A percentile compares a stretch with the other conserved stretches of the same genome.
These are phyloP conservation scores for Trichoderma virens DNA, from an alignment of 495 filamentous ascomycete genomes.

Conservation along the genomic window DNA sequence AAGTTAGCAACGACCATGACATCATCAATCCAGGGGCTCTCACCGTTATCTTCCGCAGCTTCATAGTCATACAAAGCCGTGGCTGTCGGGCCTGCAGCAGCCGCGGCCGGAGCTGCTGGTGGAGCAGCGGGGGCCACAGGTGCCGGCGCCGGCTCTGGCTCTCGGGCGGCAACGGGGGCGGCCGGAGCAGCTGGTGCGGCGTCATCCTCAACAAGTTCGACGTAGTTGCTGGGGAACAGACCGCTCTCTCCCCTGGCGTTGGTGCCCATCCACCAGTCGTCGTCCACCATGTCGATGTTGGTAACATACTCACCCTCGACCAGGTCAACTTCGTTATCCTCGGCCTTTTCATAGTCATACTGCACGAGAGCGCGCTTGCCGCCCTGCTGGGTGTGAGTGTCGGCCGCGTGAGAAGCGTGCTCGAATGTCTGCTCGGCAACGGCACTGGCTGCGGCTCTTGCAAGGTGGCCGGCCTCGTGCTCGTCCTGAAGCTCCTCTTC, in stretches of 20 bases:
- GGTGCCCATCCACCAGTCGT: constrained; percentile 95
- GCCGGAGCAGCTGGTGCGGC: constrained; percentile 18
- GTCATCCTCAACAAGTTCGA: constrained; percentile 66
- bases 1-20: constrained; percentile 15
- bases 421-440: constrained; percentile 35
- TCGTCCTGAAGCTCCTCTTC: constrained; percentile 60
- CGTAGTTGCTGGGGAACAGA: constrained; percentile 94
- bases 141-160: constrained; percentile 20
- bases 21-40: constrained; percentile 12
- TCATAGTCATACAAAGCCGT: constrained; percentile 94
- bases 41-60: constrained; percentile 89
- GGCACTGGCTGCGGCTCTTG: constrained; percentile 53
- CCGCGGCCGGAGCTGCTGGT: constrained; percentile 19
- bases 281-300: constrained; percentile 96
- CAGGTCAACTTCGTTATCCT: constrained; percentile 92
- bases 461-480: constrained; percentile 51
- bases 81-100: constrained; percentile 52
- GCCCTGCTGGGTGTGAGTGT: constrained; percentile 22
- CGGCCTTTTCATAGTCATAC: constrained; percentile 95
- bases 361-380: constrained; percentile 71
- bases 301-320: constrained; percentile 84
- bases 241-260: constrained; percentile 75
- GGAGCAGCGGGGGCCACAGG: constrained; percentile 22
- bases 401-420: constrained; percentile 22
- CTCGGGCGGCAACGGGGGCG: constrained; percentile 7